A percentile compares a stretch with the other conserved stretches of the same genome.
phyloP scores from a whole-genome alignment of 129 eudicot genomes.

The Apium graveolens region DNA sequence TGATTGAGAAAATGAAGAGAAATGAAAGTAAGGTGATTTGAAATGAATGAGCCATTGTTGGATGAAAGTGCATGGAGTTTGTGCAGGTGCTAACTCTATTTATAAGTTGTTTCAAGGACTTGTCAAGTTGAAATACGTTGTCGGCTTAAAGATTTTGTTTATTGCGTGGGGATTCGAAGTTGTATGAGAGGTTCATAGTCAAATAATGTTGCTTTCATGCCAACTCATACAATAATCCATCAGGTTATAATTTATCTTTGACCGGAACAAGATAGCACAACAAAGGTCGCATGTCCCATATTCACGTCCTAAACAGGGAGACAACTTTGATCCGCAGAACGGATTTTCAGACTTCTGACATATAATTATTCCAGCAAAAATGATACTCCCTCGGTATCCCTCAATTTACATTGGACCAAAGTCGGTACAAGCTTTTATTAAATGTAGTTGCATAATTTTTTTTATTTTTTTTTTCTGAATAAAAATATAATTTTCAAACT shows the following conservation, averaged over 20 bases:
- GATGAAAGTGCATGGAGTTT: background rate
- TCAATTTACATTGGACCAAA: too few relatives aligned
- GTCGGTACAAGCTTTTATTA: too few relatives aligned
- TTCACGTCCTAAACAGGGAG: background rate
- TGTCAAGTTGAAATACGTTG: background rate
- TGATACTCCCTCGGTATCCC: too few relatives aligned
- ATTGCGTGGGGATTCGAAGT: background rate
- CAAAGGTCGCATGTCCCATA: background rate
- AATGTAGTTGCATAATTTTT: too few relatives aligned
- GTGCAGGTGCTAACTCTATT: background rate
- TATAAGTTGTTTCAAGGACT: background rate
- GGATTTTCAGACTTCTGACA: too few relatives aligned
- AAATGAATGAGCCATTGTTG: conserved; percentile 24
- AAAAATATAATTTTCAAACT: too few relatives aligned
- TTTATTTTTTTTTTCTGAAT: too few relatives aligned
- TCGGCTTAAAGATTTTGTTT: background rate
- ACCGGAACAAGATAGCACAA: background rate
- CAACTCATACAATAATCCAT: conserved; percentile 1
- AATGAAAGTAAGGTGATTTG: conserved; percentile 9
- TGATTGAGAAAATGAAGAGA: conserved; percentile 17
- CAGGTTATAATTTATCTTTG: background rate
- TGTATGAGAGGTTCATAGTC: background rate
- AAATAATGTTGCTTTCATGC: background rate
- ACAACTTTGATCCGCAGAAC: too few relatives aligned
- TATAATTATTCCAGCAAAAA: too few relatives aligned